These are phyloP conservation scores for Oryza australiensis DNA, from an alignment of 176 grass and related monocot species.

Conservation along the genomic window DNA sequence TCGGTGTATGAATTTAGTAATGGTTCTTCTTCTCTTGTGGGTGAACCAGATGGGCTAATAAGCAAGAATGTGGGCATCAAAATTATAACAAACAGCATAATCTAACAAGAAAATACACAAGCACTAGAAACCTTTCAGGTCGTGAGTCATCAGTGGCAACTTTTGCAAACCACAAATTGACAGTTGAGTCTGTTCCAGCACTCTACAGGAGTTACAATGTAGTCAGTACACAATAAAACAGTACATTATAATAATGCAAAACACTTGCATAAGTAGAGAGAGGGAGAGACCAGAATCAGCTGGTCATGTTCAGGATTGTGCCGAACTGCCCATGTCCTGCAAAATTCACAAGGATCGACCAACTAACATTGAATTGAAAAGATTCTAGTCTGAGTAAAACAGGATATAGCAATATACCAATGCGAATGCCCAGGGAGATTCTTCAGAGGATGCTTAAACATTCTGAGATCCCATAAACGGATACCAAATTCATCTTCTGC, in stretches of 20 bases:
- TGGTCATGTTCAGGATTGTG: conserved; percentile 86
- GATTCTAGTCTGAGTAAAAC: conserved; percentile 29
- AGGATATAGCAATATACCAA: conserved; percentile 59
- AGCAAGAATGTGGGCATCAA: conserved; percentile 38
- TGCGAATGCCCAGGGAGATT: conserved; percentile 87
- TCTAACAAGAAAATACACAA: conserved; percentile 25
- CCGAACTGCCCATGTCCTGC: conserved; percentile 87
- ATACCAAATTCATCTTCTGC: conserved; percentile 97
- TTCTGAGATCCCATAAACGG: conserved; percentile 95
- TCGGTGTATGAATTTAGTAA: conserved; percentile 88
- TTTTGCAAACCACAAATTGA: conserved; percentile 91
- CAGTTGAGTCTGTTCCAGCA: conserved; percentile 97
- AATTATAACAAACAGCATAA: conserved; percentile 35
- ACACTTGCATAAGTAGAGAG: background rate
- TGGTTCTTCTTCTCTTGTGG: conserved; percentile 62
- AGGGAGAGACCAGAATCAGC: conserved; percentile 73
- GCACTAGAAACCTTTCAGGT: conserved; percentile 65
- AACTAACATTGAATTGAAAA: conserved; percentile 16
- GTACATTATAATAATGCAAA: background rate
- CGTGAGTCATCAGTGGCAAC: conserved; percentile 54
- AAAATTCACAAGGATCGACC: conserved; percentile 25
- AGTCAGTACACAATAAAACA: conserved; percentile 34
- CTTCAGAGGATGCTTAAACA: conserved; percentile 78
- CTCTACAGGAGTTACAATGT: conserved; percentile 58
- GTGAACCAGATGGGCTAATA: conserved; percentile 63